phyloP scores from a whole-genome alignment of 305 asterid genomes.

The Euphrasia arctica region DNA sequence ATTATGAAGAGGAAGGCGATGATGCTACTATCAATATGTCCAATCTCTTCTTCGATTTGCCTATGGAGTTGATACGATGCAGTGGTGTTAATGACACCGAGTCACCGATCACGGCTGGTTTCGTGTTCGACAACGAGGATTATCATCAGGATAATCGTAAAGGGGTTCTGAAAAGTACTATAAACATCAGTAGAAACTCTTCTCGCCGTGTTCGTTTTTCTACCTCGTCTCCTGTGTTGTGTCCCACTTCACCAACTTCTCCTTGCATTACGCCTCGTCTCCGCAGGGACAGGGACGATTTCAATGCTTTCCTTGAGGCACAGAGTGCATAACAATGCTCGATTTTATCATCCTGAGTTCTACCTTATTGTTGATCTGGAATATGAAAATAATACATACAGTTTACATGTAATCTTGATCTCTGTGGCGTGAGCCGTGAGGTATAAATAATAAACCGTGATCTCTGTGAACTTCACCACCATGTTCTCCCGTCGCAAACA shows the following conservation, averaged over 20 bases:
- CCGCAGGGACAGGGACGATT: conserved; percentile 55
- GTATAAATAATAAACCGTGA: background rate
- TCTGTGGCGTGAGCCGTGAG: background rate
- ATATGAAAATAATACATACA: conserved; percentile 22
- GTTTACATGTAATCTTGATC: background rate
- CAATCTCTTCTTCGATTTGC: conserved; percentile 71
- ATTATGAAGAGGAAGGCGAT: conserved; percentile 37
- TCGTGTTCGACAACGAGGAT: conserved; percentile 51
- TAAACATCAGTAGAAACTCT: conserved; percentile 25
- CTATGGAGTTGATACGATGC: conserved; percentile 67
- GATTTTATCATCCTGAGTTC: background rate
- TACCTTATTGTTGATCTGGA: background rate
- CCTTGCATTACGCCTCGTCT: conserved; percentile 49
- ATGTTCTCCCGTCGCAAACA: too few species aligned
- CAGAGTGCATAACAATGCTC: conserved; percentile 43
- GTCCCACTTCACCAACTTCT: conserved; percentile 41
- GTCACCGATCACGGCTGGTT: conserved; percentile 60
- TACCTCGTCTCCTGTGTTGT: conserved; percentile 36
- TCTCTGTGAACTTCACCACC: too few species aligned
- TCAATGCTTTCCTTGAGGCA: conserved; percentile 71
- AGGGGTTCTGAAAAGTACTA: conserved; percentile 53
- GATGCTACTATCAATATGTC: conserved; percentile 29
- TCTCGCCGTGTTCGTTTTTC: conserved; percentile 74
- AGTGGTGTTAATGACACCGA: conserved; percentile 42
- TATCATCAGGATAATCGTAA: conserved; percentile 33